These are phyloP conservation scores for Xylaria sp. DNA, from an alignment of 495 filamentous ascomycete species.

Conservation along the genomic window DNA sequence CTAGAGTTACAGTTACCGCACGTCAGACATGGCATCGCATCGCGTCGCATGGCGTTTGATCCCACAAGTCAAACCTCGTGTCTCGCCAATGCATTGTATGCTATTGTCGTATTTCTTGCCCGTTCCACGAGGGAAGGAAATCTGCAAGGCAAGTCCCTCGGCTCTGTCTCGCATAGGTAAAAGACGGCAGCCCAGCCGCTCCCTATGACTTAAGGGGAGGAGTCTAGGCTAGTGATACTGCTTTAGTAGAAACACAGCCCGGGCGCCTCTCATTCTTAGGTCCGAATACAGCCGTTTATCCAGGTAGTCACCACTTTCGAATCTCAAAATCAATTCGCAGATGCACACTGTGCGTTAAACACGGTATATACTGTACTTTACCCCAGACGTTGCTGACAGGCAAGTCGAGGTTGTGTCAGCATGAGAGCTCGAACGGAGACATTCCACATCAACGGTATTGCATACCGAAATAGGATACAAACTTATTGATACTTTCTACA, in stretches of 20 bases:
- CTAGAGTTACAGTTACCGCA: background rate
- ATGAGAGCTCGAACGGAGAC: constrained; percentile 10
- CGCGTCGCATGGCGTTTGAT: constrained; percentile 21
- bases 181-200: background rate
- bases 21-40: constrained; percentile 14
- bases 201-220: background rate
- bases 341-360: background rate
- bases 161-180: constrained; percentile 17
- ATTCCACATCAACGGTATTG: background rate
- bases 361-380: background rate
- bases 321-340: background rate
- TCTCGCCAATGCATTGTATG: constrained; percentile 27
- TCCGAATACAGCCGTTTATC: constrained; percentile 18
- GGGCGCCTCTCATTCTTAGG: background rate
- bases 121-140: background rate
- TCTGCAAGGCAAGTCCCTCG: constrained; percentile 25
- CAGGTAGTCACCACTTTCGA: background rate
- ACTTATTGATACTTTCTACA: background rate
- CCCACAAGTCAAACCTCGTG: constrained; percentile 22
- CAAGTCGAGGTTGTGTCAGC: background rate
- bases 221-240: background rate
- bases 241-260: constrained; percentile 19
- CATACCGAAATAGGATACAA: background rate
- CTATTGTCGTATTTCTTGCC: constrained; percentile 14
- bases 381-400: background rate